Conservation (phyloP, 2,329 filamentous ascomycete species). For the Plenodomus lindquistii region DNA sequence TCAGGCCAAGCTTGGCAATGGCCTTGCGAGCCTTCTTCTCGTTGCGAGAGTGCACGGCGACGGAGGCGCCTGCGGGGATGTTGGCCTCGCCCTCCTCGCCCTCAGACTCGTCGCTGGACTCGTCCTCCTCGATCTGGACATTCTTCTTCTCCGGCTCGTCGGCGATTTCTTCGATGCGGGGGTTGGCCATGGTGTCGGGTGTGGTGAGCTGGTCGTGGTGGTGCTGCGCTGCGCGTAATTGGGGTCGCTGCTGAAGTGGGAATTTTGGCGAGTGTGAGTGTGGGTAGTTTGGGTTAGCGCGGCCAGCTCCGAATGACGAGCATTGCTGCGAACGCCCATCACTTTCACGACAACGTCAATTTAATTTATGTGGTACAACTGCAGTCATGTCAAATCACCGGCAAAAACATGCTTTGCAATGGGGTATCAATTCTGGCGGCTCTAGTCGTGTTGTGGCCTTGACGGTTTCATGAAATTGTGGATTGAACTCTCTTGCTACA, state of each 20-base stretch:
- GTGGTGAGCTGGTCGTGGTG: conserved; percentile 25
- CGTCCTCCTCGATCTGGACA: conserved; percentile 73
- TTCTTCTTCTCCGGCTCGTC: conserved; percentile 82
- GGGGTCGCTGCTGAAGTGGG: conserved; percentile 10
- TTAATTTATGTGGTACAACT: background rate
- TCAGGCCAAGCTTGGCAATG: conserved; percentile 96
- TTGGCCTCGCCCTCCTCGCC: conserved; percentile 70
- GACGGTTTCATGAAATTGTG: conserved; percentile 42
- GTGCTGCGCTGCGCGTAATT: conserved; percentile 17
- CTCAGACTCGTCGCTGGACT: conserved; percentile 74
- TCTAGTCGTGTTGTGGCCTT: conserved; percentile 36
- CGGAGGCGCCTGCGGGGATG: conserved; percentile 82
- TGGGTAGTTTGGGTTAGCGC: conserved; percentile 34
- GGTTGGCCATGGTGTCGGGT: conserved; percentile 83
- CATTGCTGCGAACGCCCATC: conserved; percentile 1
- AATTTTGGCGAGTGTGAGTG: conserved; percentile 8
- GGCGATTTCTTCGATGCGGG: conserved; percentile 94
- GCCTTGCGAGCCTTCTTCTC: conserved; percentile 99
- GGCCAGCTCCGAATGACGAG: conserved; percentile 16
- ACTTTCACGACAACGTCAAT: background rate
- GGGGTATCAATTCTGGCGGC: conserved; percentile 40
- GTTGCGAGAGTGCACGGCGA: conserved; percentile 96
- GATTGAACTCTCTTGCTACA: conserved; percentile 46
- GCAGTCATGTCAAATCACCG: conserved; percentile 1
- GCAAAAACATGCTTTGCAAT: conserved; percentile 13